Conservation (phyloP, 1,139 yeast species). For the Geotrichum reessii region DNA sequence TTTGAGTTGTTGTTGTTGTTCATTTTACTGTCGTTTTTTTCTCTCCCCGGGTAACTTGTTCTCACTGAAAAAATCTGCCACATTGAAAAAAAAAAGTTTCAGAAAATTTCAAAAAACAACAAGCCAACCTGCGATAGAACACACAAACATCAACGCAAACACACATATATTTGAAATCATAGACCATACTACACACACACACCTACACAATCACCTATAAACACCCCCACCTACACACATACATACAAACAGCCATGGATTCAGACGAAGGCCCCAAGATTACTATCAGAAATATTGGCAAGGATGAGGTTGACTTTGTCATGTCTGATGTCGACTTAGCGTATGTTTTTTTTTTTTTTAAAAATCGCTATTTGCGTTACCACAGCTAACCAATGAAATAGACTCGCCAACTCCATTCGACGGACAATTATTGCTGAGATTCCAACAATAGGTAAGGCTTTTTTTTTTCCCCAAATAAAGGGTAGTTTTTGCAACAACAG, state of each 20-base stretch:
- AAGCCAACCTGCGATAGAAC: neutral
- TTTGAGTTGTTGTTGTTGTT: neutral
- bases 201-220: neutral
- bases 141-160: neutral
- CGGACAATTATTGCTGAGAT: constrained; percentile 93
- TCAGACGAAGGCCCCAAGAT: constrained; percentile 65
- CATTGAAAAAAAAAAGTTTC: neutral
- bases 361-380: neutral
- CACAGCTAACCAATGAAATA: constrained; percentile 15
- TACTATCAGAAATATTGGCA: constrained; percentile 78
- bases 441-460: constrained; percentile 53
- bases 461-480: too few species aligned
- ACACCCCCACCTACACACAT: neutral
- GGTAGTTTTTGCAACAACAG: neutral
- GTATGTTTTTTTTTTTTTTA: constrained; percentile 26
- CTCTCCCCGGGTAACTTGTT: neutral
- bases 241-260: constrained; percentile 25
- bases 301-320: constrained; percentile 85
- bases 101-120: neutral
- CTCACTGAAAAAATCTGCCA: neutral
- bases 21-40: neutral
- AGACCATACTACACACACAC: neutral
- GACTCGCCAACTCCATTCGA: constrained; percentile 82
- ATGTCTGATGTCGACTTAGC: constrained; percentile 82
- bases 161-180: neutral